Evolutionary conservation across 31 red algal species (phyloP).

Genomic region (Odonthalia washingtoniensis): DNA sequence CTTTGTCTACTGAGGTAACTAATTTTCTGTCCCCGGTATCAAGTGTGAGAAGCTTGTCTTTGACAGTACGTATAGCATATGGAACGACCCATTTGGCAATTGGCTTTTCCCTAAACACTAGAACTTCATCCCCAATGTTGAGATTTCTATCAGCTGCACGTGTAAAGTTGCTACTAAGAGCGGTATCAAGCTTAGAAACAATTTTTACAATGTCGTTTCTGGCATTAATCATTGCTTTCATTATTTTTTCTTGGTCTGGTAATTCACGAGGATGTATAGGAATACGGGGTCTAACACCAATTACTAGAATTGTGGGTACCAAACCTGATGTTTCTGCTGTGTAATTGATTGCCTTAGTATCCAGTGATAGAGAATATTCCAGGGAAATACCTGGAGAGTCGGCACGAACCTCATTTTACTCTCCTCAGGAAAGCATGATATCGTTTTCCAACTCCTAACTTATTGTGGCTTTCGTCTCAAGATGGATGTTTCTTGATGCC

Average conservation of each 20-base stretch:
- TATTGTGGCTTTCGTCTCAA: background rate
- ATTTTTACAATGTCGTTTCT: background rate
- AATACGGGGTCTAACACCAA: background rate
- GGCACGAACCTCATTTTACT: background rate
- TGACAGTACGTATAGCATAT: no score
- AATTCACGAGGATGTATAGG: background rate
- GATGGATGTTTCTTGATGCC: background rate
- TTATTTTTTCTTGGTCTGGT: background rate
- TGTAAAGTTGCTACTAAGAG: background rate
- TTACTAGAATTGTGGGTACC: background rate
- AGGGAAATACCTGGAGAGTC: background rate
- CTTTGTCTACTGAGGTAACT: background rate
- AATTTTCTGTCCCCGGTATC: background rate
- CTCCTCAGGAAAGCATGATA: background rate
- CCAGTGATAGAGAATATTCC: background rate
- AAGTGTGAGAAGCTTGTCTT: background rate
- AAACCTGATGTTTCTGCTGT: background rate
- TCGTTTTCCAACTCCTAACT: background rate
- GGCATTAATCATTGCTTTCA: background rate
- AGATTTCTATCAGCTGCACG: background rate
- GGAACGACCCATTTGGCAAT: background rate
- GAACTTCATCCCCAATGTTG: background rate
- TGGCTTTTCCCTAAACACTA: background rate
- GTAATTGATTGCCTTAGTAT: background rate
- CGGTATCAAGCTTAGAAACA: background rate